These are phyloP conservation scores for Nannizziopsis arthrosporioides DNA, from an alignment of 2,329 filamentous ascomycete genomes.

Conservation along the genomic window DNA sequence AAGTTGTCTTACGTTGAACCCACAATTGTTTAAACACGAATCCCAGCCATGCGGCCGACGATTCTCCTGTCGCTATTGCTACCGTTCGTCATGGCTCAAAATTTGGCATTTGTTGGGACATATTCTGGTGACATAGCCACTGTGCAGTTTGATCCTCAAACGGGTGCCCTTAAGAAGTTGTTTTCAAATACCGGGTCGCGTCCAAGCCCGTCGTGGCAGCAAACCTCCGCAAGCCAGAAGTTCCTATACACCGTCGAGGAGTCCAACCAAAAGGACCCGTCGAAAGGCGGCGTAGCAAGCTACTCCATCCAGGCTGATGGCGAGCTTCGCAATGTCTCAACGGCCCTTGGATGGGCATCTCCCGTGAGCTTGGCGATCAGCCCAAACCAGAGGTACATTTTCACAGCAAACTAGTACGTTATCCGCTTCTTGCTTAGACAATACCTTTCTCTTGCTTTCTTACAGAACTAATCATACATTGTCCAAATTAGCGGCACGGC, in stretches of 20 bases:
- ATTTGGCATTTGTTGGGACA: constrained; percentile 9
- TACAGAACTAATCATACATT: not conserved
- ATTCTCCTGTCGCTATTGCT: constrained; percentile 5
- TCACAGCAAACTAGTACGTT: constrained; percentile 15
- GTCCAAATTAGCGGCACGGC: constrained; percentile 8
- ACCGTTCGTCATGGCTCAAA: constrained; percentile 4
- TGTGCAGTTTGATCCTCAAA: constrained; percentile 9
- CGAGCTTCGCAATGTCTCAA: constrained; percentile 10
- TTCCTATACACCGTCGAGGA: constrained; percentile 14
- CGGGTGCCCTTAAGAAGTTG: constrained; percentile 8
- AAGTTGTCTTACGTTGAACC: too few species aligned
- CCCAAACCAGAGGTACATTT: constrained; percentile 9
- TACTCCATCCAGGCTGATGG: constrained; percentile 11
- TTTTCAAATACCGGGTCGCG: constrained; percentile 5
- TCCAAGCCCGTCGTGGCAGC: constrained; percentile 12
- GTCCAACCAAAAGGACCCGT: constrained; percentile 1
- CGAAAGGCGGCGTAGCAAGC: constrained; percentile 11
- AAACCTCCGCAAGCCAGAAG: constrained; percentile 9
- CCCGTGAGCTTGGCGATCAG: constrained; percentile 11
- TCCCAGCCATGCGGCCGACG: constrained; percentile 7
- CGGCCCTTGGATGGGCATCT: constrained; percentile 2
- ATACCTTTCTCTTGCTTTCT: not conserved
- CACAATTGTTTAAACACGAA: too few species aligned
- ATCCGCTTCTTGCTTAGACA: not conserved
- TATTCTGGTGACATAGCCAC: constrained; percentile 10